These are phyloP conservation scores for Paragyromitra xinjiangensis DNA, from an alignment of 495 filamentous ascomycete genomes.

Conservation along the genomic window DNA sequence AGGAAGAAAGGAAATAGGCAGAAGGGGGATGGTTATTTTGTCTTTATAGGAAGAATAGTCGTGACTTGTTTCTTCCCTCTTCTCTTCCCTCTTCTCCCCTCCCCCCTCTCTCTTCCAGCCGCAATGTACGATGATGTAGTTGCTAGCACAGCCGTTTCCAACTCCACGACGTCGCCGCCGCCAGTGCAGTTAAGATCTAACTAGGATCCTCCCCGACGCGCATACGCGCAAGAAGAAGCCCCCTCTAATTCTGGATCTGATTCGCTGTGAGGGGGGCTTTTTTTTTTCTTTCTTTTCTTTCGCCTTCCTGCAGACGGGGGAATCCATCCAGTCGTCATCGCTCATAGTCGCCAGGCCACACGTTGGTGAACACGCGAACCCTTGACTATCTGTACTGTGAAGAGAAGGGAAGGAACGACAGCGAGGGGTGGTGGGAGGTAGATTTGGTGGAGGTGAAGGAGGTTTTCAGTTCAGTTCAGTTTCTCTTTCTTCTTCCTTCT, in stretches of 20 bases:
- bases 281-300: constrained; percentile 1
- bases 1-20: not conserved
- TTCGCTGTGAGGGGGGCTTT: constrained; percentile 12
- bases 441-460: constrained; percentile 3
- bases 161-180: constrained; percentile 22
- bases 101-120: constrained; percentile 5
- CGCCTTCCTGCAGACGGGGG: constrained; percentile 19
- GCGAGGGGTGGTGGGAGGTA: not conserved
- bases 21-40: not conserved
- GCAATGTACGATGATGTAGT: constrained; percentile 51
- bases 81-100: not conserved
- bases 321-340: constrained; percentile 40
- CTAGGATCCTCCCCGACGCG: constrained; percentile 14
- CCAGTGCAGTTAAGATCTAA: constrained; percentile 29
- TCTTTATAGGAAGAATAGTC: constrained; percentile 12
- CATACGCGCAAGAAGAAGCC: too few species aligned
- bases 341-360: constrained; percentile 35
- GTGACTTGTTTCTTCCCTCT: not conserved
- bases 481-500: not conserved
- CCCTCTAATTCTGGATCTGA: not conserved
- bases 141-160: constrained; percentile 33
- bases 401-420: not conserved
- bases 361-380: constrained; percentile 47
- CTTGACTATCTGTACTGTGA: not conserved
- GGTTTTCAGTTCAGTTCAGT: not conserved